Base-by-base conservation (phyloP, 2,329 filamentous ascomycete species). In the Phoma sp. region DNA sequence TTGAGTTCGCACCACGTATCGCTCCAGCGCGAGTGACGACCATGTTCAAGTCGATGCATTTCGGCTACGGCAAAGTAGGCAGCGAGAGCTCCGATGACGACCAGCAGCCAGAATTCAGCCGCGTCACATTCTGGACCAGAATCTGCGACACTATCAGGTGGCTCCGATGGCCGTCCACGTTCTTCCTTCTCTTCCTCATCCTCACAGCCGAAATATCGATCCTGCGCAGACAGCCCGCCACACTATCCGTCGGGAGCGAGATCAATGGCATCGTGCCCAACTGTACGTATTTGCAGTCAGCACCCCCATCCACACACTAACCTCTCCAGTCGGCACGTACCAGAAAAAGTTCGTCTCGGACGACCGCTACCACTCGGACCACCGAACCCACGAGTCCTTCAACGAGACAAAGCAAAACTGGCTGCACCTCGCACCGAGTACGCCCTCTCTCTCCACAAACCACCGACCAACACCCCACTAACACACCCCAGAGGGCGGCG, bases 291-390 rank as follows among this genome's bases (percentile, higher is more conserved):
- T 12, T 13, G 12, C 19, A 4, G 2, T 10, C 8, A 40, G 19
- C 13, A 13, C 15, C 21, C 32, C 1, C 6, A 5, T 8, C 15
- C n/a, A 17, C 25, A 7, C n/a, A 39, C 55, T 62, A 36, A 61
- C 39, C 2, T 19, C 15, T 2, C 22, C 25, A 66, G 63, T 64
- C 37, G 47, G 58, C 5, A 40, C 22, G 2, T 44, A 62, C 24
- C 53, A 54, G 19, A 62, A 51, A 29, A 57, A 55, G n/a, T 66
- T 64, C 41, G 29, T 37, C 35, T 44, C 40, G 25, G 60, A 66
- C 32, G 21, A 33, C 4, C 52, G 58, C 44, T 66, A 60, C 29
- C 43, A 35, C 12, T 67, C 62, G 2, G 64, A 67, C 45, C 62
- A 67, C 49, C 51, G 27, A 13, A 65, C 64, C 1, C 6, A 31